Base-by-base conservation (phyloP, 2,329 filamentous ascomycete species). In the Tolypocladium amazonense region DNA sequence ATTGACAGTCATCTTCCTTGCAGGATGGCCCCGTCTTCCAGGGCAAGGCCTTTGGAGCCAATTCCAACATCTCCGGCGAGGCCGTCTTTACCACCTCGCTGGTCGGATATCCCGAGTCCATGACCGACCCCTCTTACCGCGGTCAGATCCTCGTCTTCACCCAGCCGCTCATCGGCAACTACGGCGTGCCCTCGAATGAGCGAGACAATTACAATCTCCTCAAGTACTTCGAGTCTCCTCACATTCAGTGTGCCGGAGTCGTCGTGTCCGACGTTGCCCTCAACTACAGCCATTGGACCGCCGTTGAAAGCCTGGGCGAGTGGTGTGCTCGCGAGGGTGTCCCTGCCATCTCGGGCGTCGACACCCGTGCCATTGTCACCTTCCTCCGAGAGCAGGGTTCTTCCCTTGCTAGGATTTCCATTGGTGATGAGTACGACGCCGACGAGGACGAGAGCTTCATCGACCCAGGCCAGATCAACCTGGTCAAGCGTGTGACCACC, bases 101-200 rank as follows among this genome's bases (percentile, higher is more conserved):
- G 59, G 94, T 99, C 61, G 94, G 94, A 70, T 99, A 99, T 75
- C 94, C 94, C 67, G 94, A 99, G 81, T 97, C 89, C 56, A 87
- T 93, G 82, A 92, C 89, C 70, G 89, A 93, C 70, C 89, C 89
- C 58, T 93, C 89, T 25, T 93, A 93, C 79, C 88, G 89, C 66
- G 89, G 94, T 66, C 94, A 99, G 80, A 97, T 99, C 67, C 82
- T 99, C 68, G 93, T 97, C 76, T 97, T 97, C 81, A 99, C 94
- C 66, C 92, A 97, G 75, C 94, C 94, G 41, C 80, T 99, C 67
- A 97, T 99, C 71, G 94, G 94, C 72, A 99, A 99, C 83, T 99
- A 99, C 73, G 94, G 94, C 68, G 93, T 99, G 23, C 94, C 94
- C 20, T 95, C 92, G 38, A 86, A 82, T 64, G 83, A 87, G 69